Base-by-base conservation (phyloP, 2,329 filamentous ascomycete genomes). In the Pochonia chlamydosporia region DNA sequence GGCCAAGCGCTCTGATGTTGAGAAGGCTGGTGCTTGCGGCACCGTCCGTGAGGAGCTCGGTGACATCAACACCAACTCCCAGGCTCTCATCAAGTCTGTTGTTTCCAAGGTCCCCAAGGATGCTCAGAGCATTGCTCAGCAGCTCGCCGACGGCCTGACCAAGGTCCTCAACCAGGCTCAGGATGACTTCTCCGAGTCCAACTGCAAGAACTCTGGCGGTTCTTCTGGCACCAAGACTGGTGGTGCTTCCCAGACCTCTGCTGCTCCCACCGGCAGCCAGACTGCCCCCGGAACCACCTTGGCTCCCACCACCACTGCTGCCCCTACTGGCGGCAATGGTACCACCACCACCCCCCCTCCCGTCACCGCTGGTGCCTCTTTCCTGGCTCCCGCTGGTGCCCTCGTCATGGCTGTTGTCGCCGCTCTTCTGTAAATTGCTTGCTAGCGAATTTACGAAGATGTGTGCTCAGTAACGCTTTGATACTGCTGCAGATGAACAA, bases 21-120 rank as follows among this genome's bases (percentile, higher is more conserved):
- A 63, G 47, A 53, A 60, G 47, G 60, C 58, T 24, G 54, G 53
- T 44, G 56, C 60, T 4, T 65, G 63, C 54, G 49, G 48, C 18
- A 49, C 54, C 33, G 54, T 61, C 39, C 54, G 55, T 42, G 21
- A 51, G n/a, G 48, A 60, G 46, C 46, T 62, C 25, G 37, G n/a
- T 24, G 47, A 54, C 40, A 55, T 64, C 47, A 56, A 54, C 52
- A 40, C 26, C 3, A 51, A 51, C 46, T 57, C 59, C 4, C 37
- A 58, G 48, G 48, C 45, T n/a, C 60, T 65, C 21, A 64, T 63
- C 46, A 48, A 57, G n/a, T 46, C 60, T 28, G 52, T 62, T 31
- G 56, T 65, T 18, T 23, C 24, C 43, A 64, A 64, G 56, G 57
- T 63, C 2, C 62, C 62, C 25, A 43, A 51, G 16, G 56, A 51